Percentiles rank a stretch among this genome's conserved stretches.
Conservation (phyloP, 768 basidiomycete species). For the Auricularia heimuer region DNA sequence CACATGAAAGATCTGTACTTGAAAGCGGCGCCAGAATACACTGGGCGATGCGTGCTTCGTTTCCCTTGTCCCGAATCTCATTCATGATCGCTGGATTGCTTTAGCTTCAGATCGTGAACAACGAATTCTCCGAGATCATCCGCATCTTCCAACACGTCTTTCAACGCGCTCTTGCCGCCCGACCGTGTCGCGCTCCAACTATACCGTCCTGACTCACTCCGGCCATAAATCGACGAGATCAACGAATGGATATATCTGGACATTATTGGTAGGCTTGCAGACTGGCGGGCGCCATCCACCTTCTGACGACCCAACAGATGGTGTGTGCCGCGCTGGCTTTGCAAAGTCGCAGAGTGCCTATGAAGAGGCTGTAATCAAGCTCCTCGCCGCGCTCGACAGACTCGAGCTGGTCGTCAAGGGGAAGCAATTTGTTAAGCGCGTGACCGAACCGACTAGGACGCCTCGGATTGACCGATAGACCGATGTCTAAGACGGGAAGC, state of each 20-base stretch:
- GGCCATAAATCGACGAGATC: conserved; percentile 68
- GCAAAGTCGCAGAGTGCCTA: conserved; percentile 76
- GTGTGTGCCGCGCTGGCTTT: conserved; percentile 86
- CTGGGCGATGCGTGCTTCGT: conserved; percentile 46
- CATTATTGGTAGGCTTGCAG: conserved; percentile 52
- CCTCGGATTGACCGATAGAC: no score
- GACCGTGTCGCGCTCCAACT: conserved; percentile 42
- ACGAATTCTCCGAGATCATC: conserved; percentile 92
- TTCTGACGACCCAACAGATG: conserved; percentile 34
- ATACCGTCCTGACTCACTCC: conserved; percentile 59
- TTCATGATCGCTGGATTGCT: not conserved
- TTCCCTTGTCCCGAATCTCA: not conserved
- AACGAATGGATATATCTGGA: conserved; percentile 82
- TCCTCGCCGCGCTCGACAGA: conserved; percentile 74
- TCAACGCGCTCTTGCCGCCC: conserved; percentile 60
- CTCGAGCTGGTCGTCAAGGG: conserved; percentile 68
- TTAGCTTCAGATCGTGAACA: conserved; percentile 85
- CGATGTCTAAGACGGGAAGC: no score
- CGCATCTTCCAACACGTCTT: conserved; percentile 81
- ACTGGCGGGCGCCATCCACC: conserved; percentile 13
- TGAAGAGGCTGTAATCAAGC: conserved; percentile 55
- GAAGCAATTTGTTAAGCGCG: no score
- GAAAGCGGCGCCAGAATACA: conserved; percentile 59
- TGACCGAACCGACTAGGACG: no score
- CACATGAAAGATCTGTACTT: conserved; percentile 84